phyloP scores from a whole-genome alignment of 179 eudicot species.

The Vitellaria paradoxa region DNA sequence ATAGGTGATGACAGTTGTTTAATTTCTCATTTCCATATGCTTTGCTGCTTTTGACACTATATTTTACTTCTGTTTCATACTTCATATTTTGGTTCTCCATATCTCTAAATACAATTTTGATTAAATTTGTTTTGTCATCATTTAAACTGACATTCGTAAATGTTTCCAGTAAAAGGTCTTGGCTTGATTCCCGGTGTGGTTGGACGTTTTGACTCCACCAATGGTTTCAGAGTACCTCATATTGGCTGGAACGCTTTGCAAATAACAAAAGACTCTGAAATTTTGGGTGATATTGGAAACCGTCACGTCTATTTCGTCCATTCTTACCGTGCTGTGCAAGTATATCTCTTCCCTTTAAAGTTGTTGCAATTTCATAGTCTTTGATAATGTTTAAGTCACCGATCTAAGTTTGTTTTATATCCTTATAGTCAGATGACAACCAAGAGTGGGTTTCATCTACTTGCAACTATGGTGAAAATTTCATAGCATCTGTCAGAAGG shows the following conservation, averaged over 20 bases:
- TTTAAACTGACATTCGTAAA: constrained; percentile 11
- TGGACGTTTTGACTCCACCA: constrained; percentile 84
- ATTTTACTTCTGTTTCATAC: background rate
- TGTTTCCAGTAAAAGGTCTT: constrained; percentile 82
- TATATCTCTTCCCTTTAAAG: constrained; percentile 24
- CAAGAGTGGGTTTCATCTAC: constrained; percentile 94
- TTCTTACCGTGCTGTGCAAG: constrained; percentile 93
- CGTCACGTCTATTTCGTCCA: constrained; percentile 96
- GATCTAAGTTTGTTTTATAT: constrained; percentile 8
- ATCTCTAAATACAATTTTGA: background rate
- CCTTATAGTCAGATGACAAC: constrained; percentile 68
- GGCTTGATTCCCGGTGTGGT: constrained; percentile 97
- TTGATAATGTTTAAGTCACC: constrained; percentile 11
- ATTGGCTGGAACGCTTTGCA: constrained; percentile 96
- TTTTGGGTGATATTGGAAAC: constrained; percentile 69
- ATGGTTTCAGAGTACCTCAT: constrained; percentile 84
- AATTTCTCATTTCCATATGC: background rate
- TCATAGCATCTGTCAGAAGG: constrained; percentile 78
- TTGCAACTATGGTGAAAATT: constrained; percentile 80
- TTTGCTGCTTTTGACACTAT: background rate
- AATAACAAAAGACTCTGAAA: constrained; percentile 57
- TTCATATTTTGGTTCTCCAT: background rate
- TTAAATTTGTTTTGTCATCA: background rate
- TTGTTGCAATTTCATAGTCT: constrained; percentile 11
- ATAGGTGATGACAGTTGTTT: constrained; percentile 1